Evolutionary conservation across 106 monocot species (phyloP), one percentile per base, ranked within the genome.

Genomic region (Phalaenopsis aphrodite): DNA sequence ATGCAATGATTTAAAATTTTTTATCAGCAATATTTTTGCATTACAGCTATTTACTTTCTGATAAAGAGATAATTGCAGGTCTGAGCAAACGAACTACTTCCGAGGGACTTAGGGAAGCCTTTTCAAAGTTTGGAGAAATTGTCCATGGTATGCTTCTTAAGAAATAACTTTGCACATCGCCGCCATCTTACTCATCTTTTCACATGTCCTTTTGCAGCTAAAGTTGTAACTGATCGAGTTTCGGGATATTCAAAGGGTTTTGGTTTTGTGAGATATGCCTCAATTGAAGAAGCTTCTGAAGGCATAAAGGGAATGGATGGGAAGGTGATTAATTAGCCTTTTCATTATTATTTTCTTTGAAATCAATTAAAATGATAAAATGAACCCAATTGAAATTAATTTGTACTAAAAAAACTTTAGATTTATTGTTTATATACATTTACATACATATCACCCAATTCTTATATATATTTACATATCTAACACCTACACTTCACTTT

Each of bases 221-320:
- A 85, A 81, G 89, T 92, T 56, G 92, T 89, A 1, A 89, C 92
- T 41, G 92, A 92, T 75, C 84, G 87, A 21, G 81, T 83, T 45
- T 88, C 89, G 47, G 92, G 92, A 64, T 92, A 88, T 79, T 92
- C 92, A 30, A 92, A 89, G 81, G 87, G 92, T 1, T 92, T 92
- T 86, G 92, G 89, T 72, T 92, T 92, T 81, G 88, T 92, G 41
- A 87, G 81, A 75, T 92, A 92, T 85, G 82, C 81, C 0, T 78
- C 86, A 5, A 38, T 92, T 52, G 87, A 87, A 68, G 89, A 89
- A 5, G 92, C 92, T 24, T 84, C 78, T 10, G 79, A 80, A 83
- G 92, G 89, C 76, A 92, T 84, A 76, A 83, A 89, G 78, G 92
- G 92, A 45, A 92, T 92, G 92, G 86, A 92, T 92, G 92, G 88